A percentile compares a stretch with the other conserved stretches of the same genome.
Conservation (phyloP, 192 early-diverging fungal genomes). For the Podila epicladia region DNA sequence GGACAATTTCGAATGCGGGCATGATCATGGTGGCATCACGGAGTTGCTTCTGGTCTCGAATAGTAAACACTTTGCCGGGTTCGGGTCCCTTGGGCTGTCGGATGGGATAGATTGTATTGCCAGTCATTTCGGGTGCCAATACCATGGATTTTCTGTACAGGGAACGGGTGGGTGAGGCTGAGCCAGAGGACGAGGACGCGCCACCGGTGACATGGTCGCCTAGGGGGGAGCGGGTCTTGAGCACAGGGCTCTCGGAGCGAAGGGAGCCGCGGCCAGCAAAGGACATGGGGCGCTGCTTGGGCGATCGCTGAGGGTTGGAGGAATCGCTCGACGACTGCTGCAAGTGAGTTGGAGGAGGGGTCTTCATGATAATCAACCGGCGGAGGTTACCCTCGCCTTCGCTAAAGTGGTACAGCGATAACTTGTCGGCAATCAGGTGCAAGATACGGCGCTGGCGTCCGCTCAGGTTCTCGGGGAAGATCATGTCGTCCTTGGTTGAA, state of each 20-base stretch:
- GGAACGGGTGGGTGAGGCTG: slow-evolving; percentile 60
- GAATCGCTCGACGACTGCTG: not conserved
- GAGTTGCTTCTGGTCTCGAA: slow-evolving; percentile 56
- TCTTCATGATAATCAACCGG: slow-evolving; percentile 54
- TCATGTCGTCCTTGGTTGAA: slow-evolving; percentile 69
- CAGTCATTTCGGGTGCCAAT: slow-evolving; percentile 55
- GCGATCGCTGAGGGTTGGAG: not conserved
- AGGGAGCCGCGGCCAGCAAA: slow-evolving; percentile 45
- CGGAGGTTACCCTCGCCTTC: slow-evolving; percentile 62
- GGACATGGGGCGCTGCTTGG: slow-evolving; percentile 48
- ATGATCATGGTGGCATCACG: slow-evolving; percentile 50
- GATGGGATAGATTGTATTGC: slow-evolving; percentile 68
- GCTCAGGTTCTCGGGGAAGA: slow-evolving; percentile 69
- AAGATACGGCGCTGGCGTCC: slow-evolving; percentile 68
- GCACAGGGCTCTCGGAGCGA: slow-evolving; percentile 43
- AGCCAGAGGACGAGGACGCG: slow-evolving; percentile 33
- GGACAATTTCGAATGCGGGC: slow-evolving; percentile 22
- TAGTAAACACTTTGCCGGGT: slow-evolving; percentile 76
- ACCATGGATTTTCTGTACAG: slow-evolving; percentile 62
- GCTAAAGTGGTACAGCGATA: slow-evolving; percentile 62
- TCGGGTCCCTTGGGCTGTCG: slow-evolving; percentile 83
- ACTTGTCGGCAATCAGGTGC: slow-evolving; percentile 77
- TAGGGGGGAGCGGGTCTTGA: slow-evolving; percentile 30
- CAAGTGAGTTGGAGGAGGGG: slow-evolving; percentile 11
- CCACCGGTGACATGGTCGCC: not conserved